Base-by-base conservation (phyloP, 2,329 filamentous ascomycete genomes). In the Remersonia thermophila region DNA sequence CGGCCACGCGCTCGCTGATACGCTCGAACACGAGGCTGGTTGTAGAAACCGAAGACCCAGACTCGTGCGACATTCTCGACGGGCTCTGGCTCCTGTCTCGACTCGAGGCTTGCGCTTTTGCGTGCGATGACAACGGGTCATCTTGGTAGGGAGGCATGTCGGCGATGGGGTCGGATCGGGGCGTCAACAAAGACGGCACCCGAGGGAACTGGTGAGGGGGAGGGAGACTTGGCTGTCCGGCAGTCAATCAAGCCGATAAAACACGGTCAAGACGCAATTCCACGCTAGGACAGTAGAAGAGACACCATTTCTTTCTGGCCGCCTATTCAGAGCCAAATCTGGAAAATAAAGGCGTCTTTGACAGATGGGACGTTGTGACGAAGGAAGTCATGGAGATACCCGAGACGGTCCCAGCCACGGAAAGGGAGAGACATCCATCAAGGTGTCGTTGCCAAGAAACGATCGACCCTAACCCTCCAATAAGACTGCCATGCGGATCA, bases 21-120 rank as follows among this genome's bases (percentile, higher is more conserved):
- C 80, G 75, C 47, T 91, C 83, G 53, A 91, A 83, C 36, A 91
- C 74, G 11, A 91, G 67, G 49, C 83, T 89, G 3, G 80, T 86
- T 9, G 83, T 89, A 25, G 83, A 91, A n/a, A 77, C 77, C 28
- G 80, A 80, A n/a, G 80, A 83, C 31, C 73, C 57, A 3, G 83
- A 84, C 43, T 69, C 70, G 50, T 59, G 59, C 36, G 72, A 74
- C 41, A 55, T 55, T 43, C 62, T 61, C 30, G 33, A 26, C 27
- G 27, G 30, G 27, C 37, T 41, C 7, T 27, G 32, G 32, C 43
- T 44, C 32, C 37, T 34, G 20, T 36, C 36, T 8, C 39, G 32
- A 23, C 32, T 42, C 23, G 31, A 30, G 29, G 27, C 32, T 30
- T 39, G 41, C 16, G 33, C 16, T 28, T 32, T 35, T n/a, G n/a